Evolutionary conservation across 345 rosid species (phyloP).

Genomic region (Stellera chamaejasme): DNA sequence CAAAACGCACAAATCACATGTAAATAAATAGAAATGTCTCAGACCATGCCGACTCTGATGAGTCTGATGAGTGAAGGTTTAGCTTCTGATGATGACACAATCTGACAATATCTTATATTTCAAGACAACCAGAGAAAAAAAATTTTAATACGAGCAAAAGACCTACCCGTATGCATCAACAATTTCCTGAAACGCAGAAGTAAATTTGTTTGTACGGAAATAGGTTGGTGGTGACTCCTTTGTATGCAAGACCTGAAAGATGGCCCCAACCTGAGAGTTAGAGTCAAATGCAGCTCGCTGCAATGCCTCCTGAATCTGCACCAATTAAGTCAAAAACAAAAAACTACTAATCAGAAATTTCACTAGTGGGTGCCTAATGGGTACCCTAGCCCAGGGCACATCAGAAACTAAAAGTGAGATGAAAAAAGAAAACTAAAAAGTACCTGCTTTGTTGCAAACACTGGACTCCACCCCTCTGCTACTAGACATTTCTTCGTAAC

Average conservation of each 20-base stretch:
- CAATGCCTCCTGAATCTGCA: conserved; percentile 94
- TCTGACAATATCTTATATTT: too few relatives aligned
- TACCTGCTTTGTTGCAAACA: conserved; percentile 84
- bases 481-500: conserved; percentile 95
- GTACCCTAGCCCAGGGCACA: neutral
- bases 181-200: conserved; percentile 89
- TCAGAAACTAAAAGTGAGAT: conserved; percentile 3
- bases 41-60: too few relatives aligned
- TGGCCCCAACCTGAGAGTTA: conserved; percentile 90
- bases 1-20: neutral
- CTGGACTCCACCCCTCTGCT: conserved; percentile 95
- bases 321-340: conserved; percentile 14
- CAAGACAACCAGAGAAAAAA: too few relatives aligned
- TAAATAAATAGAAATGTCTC: neutral
- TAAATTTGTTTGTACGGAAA: conserved; percentile 85
- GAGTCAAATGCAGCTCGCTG: conserved; percentile 87
- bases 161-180: conserved; percentile 97
- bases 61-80: too few relatives aligned
- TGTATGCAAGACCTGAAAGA: conserved; percentile 76
- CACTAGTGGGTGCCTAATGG: conserved; percentile 5
- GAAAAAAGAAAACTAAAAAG: conserved; percentile 9
- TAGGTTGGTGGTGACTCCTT: conserved; percentile 89
- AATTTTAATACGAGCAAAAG: too few relatives aligned
- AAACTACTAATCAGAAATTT: conserved; percentile 11
- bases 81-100: too few relatives aligned